Base-by-base conservation (phyloP, 768 basidiomycete species). In the Lentinula sp. region DNA sequence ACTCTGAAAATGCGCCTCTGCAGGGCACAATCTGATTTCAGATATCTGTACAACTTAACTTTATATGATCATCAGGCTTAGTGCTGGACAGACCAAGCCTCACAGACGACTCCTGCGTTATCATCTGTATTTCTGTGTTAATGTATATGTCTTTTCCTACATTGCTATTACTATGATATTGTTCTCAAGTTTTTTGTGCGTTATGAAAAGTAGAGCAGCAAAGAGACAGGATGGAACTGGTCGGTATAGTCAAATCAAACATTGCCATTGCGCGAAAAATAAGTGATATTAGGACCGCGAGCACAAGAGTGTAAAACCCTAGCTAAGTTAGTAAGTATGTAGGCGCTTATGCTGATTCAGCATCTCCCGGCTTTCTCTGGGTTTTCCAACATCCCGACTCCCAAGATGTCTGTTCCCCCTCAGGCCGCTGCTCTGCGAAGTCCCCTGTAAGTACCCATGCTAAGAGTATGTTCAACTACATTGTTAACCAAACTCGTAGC, bases 401-500 rank as follows among this genome's bases (percentile, higher is more conserved):
- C 7, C 4, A 35, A 56, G 31, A 56, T 56, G 55, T 56, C 55
- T 11, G 40, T n/a, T 15, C 40, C 55, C 21, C 55, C 55, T 39
- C 34, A 13, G 18, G 55, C 39, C 13, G 40, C 18, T 42, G 55
- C 55, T 42, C 40, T 56, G n/a, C 55, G 55, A 2, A 56, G 55
- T 18, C 55, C 55, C 23, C 40, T 56, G 55, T 56, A 16, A 56
- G 55, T 45, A 39, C 5, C 13, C 1, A 40, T 40, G 18, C 13
- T 21, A 16, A 23, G 8, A 13, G 31, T 51, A 31, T 43, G 10
- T n/a, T 6, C 39, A 34, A 18, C 53, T 21, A 49, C 18, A 2
- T 2, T 39, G 6, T n/a, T 15, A 1, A 28, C n/a, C 15, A 35
- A 37, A 15, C 5, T 8, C 21, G 69, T 71, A 89, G 87, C 10